Evolutionary conservation across 805 yeast species (phyloP).

Genomic region (Barnettozyma botsteinii): DNA sequence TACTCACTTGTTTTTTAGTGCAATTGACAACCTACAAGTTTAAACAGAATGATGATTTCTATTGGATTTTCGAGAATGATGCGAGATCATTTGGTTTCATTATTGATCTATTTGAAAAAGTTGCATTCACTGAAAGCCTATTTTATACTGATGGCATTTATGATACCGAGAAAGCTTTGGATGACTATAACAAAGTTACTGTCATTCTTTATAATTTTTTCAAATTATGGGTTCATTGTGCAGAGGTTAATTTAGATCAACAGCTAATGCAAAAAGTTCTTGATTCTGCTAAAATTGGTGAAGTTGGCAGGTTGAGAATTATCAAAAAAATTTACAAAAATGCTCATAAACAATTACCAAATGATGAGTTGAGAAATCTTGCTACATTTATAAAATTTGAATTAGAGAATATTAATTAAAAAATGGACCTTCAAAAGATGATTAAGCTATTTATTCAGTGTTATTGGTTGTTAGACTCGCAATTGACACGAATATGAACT

Average conservation of each 20-base stretch:
- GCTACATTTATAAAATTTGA: neutral
- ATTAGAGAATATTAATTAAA: neutral
- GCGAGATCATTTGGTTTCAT: slow-evolving; percentile 3
- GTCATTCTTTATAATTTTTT: slow-evolving; percentile 9
- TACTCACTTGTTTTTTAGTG: slow-evolving; percentile 8
- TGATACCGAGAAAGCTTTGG: slow-evolving; percentile 4
- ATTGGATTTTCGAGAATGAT: slow-evolving; percentile 9
- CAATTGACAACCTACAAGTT: slow-evolving; percentile 17
- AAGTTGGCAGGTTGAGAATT: slow-evolving; percentile 2
- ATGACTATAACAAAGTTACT: slow-evolving; percentile 15
- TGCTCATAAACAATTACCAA: neutral
- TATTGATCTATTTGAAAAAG: slow-evolving; percentile 11
- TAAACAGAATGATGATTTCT: neutral
- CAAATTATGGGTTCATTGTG: slow-evolving; percentile 14
- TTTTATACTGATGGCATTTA: slow-evolving; percentile 5
- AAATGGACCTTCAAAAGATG: too few relatives aligned
- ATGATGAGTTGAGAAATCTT: neutral
- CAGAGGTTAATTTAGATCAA: neutral
- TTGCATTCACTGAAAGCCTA: slow-evolving; percentile 7
- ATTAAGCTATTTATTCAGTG: neutral
- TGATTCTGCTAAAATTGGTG: slow-evolving; percentile 12
- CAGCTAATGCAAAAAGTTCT: slow-evolving; percentile 1
- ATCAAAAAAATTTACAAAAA: neutral
- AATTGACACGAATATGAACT: slow-evolving; percentile 49
- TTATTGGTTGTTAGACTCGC: neutral